A percentile compares a stretch with the other conserved stretches of the same genome.
phyloP scores from a whole-genome alignment of 2,329 filamentous ascomycete genomes.

The Cladophialophora psammophila region DNA sequence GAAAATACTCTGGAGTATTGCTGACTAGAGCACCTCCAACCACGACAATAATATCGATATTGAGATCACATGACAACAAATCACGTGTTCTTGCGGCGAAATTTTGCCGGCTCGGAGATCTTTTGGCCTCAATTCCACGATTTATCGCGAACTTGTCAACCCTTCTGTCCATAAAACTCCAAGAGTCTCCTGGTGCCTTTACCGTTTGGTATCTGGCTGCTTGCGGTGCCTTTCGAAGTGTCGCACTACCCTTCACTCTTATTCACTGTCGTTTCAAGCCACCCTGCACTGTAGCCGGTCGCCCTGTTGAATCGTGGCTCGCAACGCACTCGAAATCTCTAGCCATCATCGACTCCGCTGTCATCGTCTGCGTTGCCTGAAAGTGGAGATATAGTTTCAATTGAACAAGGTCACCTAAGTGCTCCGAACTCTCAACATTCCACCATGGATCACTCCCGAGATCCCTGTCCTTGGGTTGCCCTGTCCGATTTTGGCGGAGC shows the following conservation, averaged over 20 bases:
- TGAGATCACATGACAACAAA: neutral
- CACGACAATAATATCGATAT: neutral
- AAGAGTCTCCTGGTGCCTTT: neutral
- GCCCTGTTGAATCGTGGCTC: neutral
- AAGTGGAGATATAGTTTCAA: neutral
- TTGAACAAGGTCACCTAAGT: neutral
- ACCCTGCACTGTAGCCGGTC: neutral
- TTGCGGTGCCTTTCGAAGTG: neutral
- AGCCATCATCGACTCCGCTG: neutral
- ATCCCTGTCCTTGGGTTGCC: constrained; percentile 96
- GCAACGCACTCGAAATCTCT: neutral
- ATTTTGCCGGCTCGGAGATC: constrained; percentile 14
- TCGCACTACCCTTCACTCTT: neutral
- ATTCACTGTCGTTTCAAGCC: neutral
- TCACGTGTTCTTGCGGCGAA: constrained; percentile 10
- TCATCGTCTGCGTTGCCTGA: neutral
- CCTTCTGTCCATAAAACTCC: neutral
- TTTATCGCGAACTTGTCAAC: constrained; percentile 9
- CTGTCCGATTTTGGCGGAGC: constrained; percentile 98
- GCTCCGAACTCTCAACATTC: neutral
- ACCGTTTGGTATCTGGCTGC: neutral
- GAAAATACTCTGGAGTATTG: neutral
- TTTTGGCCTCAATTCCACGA: constrained; percentile 10
- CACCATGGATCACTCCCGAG: constrained; percentile 90
- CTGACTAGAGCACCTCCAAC: neutral